Evolutionary conservation across 164 flowering plant genomes (phyloP).

Genomic region (Euptelea pleiosperma): DNA sequence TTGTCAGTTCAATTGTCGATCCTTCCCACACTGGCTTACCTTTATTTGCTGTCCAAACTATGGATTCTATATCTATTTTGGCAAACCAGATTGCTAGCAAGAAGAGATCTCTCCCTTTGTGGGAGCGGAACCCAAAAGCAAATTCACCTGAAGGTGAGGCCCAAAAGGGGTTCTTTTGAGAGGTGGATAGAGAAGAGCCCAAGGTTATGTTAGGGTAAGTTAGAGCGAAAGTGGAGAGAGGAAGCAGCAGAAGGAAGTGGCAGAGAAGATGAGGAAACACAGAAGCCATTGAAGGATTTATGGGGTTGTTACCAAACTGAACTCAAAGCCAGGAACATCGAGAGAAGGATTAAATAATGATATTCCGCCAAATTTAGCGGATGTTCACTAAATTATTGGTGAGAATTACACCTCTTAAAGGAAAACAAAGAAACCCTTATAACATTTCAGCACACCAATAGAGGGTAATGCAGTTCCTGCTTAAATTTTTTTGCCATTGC

Average conservation of each 20-base stretch:
- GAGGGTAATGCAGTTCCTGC: no score
- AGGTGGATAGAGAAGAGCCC: slow-evolving; percentile 31
- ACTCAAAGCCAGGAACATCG: no score
- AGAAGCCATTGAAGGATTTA: slow-evolving; percentile 7
- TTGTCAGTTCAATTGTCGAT: slow-evolving; percentile 27
- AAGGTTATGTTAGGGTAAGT: slow-evolving; percentile 8
- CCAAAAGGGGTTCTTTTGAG: slow-evolving; percentile 19
- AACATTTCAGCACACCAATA: no score
- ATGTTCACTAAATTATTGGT: no score
- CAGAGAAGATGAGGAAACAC: not conserved
- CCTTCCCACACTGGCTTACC: slow-evolving; percentile 24
- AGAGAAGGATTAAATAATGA: no score
- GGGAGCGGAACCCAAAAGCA: slow-evolving; percentile 34
- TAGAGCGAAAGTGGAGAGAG: no score
- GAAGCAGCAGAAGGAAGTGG: not conserved
- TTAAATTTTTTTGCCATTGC: no score
- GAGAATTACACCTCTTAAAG: no score
- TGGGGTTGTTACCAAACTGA: no score
- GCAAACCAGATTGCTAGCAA: slow-evolving; percentile 39
- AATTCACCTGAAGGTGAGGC: slow-evolving; percentile 36
- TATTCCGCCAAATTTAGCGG: no score
- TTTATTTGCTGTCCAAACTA: slow-evolving; percentile 40
- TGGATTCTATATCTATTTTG: slow-evolving; percentile 27
- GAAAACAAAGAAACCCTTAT: no score
- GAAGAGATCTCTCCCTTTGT: slow-evolving; percentile 10